These are phyloP conservation scores for Penicillium brevicompactum DNA, from an alignment of 2,329 filamentous ascomycete genomes.

Conservation along the genomic window DNA sequence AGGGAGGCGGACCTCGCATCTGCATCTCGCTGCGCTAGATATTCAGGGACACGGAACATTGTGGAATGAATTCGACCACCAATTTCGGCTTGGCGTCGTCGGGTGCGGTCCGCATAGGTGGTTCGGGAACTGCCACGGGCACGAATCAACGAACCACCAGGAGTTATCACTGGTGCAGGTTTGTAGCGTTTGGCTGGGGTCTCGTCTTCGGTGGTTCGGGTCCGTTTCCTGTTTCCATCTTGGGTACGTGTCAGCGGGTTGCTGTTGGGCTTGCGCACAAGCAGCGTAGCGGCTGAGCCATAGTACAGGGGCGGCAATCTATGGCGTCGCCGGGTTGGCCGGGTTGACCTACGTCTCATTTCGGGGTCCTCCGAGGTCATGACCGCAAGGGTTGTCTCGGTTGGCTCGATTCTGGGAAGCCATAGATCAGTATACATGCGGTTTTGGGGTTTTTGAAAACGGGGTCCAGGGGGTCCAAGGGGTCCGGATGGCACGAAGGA, in stretches of 20 bases:
- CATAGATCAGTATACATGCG: no score
- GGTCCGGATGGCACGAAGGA: no score
- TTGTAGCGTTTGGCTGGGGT: slow-evolving; percentile 2
- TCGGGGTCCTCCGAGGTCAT: not conserved
- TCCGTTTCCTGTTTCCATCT: slow-evolving; percentile 10
- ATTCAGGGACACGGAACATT: slow-evolving; percentile 35
- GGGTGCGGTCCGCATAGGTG: slow-evolving; percentile 34
- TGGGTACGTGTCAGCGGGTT: not conserved
- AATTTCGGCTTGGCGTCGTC: slow-evolving; percentile 31
- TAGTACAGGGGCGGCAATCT: not conserved
- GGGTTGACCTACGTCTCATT: not conserved
- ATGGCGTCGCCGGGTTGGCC: not conserved
- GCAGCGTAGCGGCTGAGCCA: not conserved
- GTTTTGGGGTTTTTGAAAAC: no score
- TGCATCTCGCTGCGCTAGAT: slow-evolving; percentile 34
- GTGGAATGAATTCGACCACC: slow-evolving; percentile 38
- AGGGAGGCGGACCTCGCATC: slow-evolving; percentile 14
- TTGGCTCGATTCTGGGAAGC: not conserved
- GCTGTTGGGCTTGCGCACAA: not conserved
- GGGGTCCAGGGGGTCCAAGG: no score
- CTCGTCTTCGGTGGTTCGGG: not conserved
- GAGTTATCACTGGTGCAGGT: not conserved
- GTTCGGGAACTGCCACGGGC: slow-evolving; percentile 19
- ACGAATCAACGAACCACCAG: slow-evolving; percentile 5
- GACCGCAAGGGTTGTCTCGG: not conserved